These are phyloP conservation scores for Ascochyta lentis DNA, from an alignment of 2,329 filamentous ascomycete species.

Conservation along the genomic window DNA sequence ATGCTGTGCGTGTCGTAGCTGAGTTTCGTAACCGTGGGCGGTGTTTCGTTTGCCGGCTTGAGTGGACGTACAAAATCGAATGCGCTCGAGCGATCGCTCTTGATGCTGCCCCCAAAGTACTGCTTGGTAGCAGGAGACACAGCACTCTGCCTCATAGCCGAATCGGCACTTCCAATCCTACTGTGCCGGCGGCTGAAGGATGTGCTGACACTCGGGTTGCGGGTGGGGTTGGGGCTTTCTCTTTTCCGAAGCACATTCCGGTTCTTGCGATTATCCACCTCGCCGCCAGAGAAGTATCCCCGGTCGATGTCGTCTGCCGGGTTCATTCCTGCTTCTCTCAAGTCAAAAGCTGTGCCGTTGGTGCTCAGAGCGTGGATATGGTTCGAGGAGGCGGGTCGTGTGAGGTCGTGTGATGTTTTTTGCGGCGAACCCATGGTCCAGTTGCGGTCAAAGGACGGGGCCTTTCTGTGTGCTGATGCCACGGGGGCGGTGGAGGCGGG, in stretches of 20 bases:
- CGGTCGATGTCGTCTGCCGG: slow-evolving; percentile 72
- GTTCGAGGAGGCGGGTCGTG: slow-evolving; percentile 43
- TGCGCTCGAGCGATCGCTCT: slow-evolving; percentile 57
- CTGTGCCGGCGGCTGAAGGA: slow-evolving; percentile 73
- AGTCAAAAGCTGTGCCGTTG: slow-evolving; percentile 35
- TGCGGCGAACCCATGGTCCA: slow-evolving; percentile 61
- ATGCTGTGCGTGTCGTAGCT: slow-evolving; percentile 59
- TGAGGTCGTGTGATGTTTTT: slow-evolving; percentile 37
- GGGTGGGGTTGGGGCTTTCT: slow-evolving; percentile 67
- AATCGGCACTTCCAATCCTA: slow-evolving; percentile 79
- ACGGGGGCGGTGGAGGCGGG: slow-evolving; percentile 26
- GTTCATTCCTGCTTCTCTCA: slow-evolving; percentile 39
- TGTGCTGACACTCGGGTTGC: slow-evolving; percentile 76
- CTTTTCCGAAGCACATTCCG: slow-evolving; percentile 80
- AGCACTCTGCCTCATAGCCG: slow-evolving; percentile 64
- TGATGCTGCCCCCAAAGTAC: slow-evolving; percentile 65
- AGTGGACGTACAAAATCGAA: slow-evolving; percentile 50
- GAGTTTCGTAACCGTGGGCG: slow-evolving; percentile 64
- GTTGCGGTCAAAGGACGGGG: slow-evolving; percentile 64
- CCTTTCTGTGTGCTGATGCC: slow-evolving; percentile 57
- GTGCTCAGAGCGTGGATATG: slow-evolving; percentile 42
- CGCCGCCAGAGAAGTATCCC: slow-evolving; percentile 92
- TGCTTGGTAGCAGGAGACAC: slow-evolving; percentile 69
- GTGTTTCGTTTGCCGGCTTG: slow-evolving; percentile 50
- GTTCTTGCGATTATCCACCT: slow-evolving; percentile 73